Evolutionary conservation across 441 rosid species (phyloP).

Genomic region (Flueggea neowawraea): DNA sequence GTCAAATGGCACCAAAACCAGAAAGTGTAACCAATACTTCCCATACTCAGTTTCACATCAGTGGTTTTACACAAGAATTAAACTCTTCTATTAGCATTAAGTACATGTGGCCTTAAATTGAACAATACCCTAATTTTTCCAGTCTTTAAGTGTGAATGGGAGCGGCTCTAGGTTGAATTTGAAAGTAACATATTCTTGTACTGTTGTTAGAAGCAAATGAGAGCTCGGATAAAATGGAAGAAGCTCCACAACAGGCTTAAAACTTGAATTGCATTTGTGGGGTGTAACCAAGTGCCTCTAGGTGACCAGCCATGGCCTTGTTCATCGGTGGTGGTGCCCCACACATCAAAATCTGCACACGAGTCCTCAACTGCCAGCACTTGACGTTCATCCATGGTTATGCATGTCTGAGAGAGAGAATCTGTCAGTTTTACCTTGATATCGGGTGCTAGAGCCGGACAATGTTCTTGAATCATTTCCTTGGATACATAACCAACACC

Average conservation of each 20-base stretch:
- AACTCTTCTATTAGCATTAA: too few species aligned
- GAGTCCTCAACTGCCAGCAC: neutral
- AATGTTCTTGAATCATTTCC: constrained; percentile 54
- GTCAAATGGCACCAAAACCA: too few species aligned
- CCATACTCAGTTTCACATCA: too few species aligned
- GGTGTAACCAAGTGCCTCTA: constrained; percentile 50
- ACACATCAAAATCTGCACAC: constrained; percentile 46
- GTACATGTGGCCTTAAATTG: too few species aligned
- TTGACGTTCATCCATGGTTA: neutral
- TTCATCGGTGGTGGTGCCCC: constrained; percentile 78
- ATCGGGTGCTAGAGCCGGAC: constrained; percentile 51
- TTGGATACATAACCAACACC: constrained; percentile 58
- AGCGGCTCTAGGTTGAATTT: neutral
- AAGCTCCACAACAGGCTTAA: constrained; percentile 13
- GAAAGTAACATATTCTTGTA: neutral
- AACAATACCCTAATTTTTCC: too few species aligned
- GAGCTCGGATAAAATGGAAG: neutral
- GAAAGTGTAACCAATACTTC: too few species aligned
- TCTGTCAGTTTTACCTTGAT: constrained; percentile 29
- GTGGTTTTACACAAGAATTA: too few species aligned
- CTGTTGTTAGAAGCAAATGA: neutral
- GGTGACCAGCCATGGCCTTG: constrained; percentile 65
- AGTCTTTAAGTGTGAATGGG: too few species aligned
- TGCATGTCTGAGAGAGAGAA: neutral
- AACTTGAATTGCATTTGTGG: constrained; percentile 62